Evolutionary conservation across 2,329 filamentous ascomycete genomes (phyloP).

Genomic region (Alternaria hordeiaustralica): DNA sequence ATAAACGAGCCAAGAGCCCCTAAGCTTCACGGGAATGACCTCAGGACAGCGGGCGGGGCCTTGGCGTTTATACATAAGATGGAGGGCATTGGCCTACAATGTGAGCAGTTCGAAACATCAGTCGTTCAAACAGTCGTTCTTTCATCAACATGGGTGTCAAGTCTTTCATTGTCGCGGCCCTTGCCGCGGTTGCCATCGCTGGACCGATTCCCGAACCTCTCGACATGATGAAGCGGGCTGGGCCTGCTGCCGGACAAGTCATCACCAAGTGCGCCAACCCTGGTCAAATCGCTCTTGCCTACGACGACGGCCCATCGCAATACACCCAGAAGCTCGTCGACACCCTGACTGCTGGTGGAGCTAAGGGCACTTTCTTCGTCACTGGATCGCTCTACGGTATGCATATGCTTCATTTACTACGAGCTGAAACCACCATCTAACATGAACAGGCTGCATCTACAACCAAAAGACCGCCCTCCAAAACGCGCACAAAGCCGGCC

Average conservation of each 20-base stretch:
- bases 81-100: background rate
- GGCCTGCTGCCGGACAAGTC: constrained; percentile 37
- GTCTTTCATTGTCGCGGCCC: constrained; percentile 27
- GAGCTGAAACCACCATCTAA: background rate
- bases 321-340: constrained; percentile 44
- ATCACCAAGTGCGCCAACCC: constrained; percentile 39
- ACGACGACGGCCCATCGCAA: constrained; percentile 47
- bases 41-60: background rate
- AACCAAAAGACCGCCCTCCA: constrained; percentile 39
- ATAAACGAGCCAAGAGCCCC: constrained; percentile 39
- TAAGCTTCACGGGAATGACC: constrained; percentile 18
- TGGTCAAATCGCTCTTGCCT: constrained; percentile 42
- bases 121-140: background rate
- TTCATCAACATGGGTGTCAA: constrained; percentile 30
- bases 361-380: constrained; percentile 47
- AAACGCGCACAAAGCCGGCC: constrained; percentile 41
- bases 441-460: constrained; percentile 37
- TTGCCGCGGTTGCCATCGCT: constrained; percentile 27
- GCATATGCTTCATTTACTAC: background rate
- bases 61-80: constrained; percentile 23
- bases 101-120: background rate
- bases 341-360: constrained; percentile 38
- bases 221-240: constrained; percentile 34
- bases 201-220: constrained; percentile 35
- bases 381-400: constrained; percentile 38